Conservation (phyloP, 2,329 filamentous ascomycete genomes). For the Trichoderma sp. region DNA sequence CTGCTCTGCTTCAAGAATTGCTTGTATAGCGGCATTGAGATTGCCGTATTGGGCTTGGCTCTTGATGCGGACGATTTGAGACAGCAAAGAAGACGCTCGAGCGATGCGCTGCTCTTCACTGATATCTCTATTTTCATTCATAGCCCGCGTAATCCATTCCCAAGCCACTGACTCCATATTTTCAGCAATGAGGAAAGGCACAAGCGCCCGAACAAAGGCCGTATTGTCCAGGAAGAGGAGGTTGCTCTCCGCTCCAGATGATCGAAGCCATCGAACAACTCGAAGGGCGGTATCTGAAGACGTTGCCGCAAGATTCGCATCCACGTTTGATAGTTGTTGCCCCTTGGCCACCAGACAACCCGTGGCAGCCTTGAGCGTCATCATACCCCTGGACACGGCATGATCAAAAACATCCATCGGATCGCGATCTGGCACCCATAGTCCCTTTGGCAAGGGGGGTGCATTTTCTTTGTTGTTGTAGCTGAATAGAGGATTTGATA, state of each 20-base stretch:
- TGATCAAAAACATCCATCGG: slow-evolving; percentile 61
- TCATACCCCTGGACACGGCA: slow-evolving; percentile 59
- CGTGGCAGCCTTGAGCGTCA: slow-evolving; percentile 57
- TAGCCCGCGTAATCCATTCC: slow-evolving; percentile 55
- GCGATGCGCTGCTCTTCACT: slow-evolving; percentile 34
- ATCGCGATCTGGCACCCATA: slow-evolving; percentile 40
- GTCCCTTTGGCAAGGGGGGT: slow-evolving; percentile 30
- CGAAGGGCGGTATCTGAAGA: slow-evolving; percentile 51
- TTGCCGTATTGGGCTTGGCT: slow-evolving; percentile 46
- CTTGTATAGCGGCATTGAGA: slow-evolving; percentile 55
- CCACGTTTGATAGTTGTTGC: slow-evolving; percentile 42
- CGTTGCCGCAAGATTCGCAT: slow-evolving; percentile 40
- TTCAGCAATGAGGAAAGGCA: slow-evolving; percentile 58
- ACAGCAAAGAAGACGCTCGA: slow-evolving; percentile 43
- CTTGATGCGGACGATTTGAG: slow-evolving; percentile 49
- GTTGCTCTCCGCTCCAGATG: slow-evolving; percentile 52
- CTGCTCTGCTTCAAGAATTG: slow-evolving; percentile 52
- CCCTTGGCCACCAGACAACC: slow-evolving; percentile 57
- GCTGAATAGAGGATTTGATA: slow-evolving; percentile 61
- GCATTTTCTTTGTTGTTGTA: slow-evolving; percentile 36
- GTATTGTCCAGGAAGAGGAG: slow-evolving; percentile 51
- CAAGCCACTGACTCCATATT: slow-evolving; percentile 55
- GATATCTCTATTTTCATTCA: slow-evolving; percentile 37
- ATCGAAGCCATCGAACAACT: slow-evolving; percentile 58
- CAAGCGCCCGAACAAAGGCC: slow-evolving; percentile 46